Evolutionary conservation across 495 filamentous ascomycete genomes (phyloP).

Genomic region (Monascus purpureus): DNA sequence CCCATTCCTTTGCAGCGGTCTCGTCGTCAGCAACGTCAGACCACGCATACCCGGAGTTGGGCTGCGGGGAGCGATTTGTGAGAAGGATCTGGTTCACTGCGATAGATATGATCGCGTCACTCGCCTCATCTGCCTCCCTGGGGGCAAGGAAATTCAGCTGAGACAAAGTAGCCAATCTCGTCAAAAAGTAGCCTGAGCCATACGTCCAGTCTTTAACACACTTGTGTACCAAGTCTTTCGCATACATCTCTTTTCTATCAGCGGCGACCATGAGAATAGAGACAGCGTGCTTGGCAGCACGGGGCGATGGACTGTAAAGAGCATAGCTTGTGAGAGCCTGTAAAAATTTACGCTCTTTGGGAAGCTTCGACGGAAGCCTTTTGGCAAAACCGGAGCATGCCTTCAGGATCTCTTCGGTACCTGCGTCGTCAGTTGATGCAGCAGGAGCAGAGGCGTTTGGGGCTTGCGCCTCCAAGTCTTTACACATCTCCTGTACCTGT

Average conservation of each 20-base stretch:
- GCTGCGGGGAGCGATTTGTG: conserved; percentile 43
- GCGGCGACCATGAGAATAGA: conserved; percentile 72
- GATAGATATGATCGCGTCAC: conserved; percentile 65
- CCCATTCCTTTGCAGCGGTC: conserved; percentile 69
- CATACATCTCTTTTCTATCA: conserved; percentile 74
- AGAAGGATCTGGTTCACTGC: conserved; percentile 62
- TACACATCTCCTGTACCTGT: conserved; percentile 85
- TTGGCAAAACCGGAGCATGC: conserved; percentile 82
- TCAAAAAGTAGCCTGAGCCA: conserved; percentile 62
- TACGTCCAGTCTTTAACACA: conserved; percentile 66
- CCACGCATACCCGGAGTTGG: conserved; percentile 44
- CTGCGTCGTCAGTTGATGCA: conserved; percentile 46
- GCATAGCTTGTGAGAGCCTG: conserved; percentile 71
- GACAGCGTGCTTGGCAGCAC: conserved; percentile 84
- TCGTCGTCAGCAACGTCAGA: conserved; percentile 64
- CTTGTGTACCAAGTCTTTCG: conserved; percentile 65
- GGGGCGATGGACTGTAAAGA: conserved; percentile 63
- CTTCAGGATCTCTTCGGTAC: conserved; percentile 76
- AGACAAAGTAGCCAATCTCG: conserved; percentile 67
- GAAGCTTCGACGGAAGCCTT: conserved; percentile 71
- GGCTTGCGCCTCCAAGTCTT: conserved; percentile 64
- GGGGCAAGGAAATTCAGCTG: conserved; percentile 72
- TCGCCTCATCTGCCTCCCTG: conserved; percentile 54
- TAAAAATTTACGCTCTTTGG: conserved; percentile 70
- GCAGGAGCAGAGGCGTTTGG: conserved; percentile 50